Evolutionary conservation across 129 eudicot genomes (phyloP), one percentile per base, ranked within the genome.

Genomic region (Ambrosia artemisiifolia): DNA sequence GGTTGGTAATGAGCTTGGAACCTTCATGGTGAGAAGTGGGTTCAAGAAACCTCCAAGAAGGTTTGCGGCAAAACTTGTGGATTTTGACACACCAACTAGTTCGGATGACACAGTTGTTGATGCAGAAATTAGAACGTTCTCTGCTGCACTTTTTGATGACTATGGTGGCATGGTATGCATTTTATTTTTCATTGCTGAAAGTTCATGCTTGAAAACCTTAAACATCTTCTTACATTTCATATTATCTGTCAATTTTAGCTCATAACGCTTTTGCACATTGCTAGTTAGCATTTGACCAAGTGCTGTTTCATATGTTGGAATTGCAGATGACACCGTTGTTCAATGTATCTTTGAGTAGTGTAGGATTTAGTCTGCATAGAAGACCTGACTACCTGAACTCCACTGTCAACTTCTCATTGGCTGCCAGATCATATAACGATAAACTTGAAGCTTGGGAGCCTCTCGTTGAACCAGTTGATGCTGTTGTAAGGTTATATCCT

Each of bases 371-470:
- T 79, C 75, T 88, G 62, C 97, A 83, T 83, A 94, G 87, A 73
- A 83, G 94, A 51, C 87, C 89, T 51, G 87, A 88, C 72, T 83
- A 81, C 85, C 71, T 83, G 82, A 91, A 78, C 70, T 83, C 97
- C 67, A 85, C 89, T 66, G 86, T 95, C 49, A 85, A 74, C 77
- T 95, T 95, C 85, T 91, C 99, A 48, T 85, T 95, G 81, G 93
- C 83, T 66, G 97, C 88, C 9, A 83, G 95, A 76, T 95, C 99
- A 53, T 95, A 84, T 80, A 95, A 95, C 72, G 99, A 95, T 79
- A 95, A 90, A 80, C 88, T 88, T 85, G 99, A 90, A 67, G 72
- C 88, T 20, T 90, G 97, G 99, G 99, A 95, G 88, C 99, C 99
- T 79, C 83, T 95, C 20, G 80, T 91, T 79, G 99, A 95, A 83